A percentile compares a stretch with the other conserved stretches of the same genome.
These are phyloP conservation scores for Evansstolkia leycettana DNA, from an alignment of 495 filamentous ascomycete species.

Conservation along the genomic window DNA sequence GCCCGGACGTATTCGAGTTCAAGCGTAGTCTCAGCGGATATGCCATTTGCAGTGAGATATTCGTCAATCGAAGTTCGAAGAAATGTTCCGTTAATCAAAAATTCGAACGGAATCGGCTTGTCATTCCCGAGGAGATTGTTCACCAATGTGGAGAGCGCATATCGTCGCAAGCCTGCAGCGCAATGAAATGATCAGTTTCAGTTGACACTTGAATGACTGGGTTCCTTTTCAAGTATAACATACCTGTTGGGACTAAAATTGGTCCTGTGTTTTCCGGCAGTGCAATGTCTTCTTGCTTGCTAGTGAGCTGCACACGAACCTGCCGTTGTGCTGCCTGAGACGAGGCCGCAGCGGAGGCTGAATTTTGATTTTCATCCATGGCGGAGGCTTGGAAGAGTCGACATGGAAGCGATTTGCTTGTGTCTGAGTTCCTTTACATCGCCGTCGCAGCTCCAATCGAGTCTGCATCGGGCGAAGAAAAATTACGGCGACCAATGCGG, in stretches of 20 bases:
- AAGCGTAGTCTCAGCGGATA: slow-evolving; percentile 75
- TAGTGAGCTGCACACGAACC: slow-evolving; percentile 49
- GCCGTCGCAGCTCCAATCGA: slow-evolving; percentile 19
- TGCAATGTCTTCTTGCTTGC: slow-evolving; percentile 44
- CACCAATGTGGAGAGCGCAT: slow-evolving; percentile 82
- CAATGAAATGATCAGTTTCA: no score
- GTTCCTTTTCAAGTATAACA: slow-evolving; percentile 14
- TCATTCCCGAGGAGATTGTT: slow-evolving; percentile 77
- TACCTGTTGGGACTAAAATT: slow-evolving; percentile 54
- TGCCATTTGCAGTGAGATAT: slow-evolving; percentile 72
- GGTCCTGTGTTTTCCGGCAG: slow-evolving; percentile 48
- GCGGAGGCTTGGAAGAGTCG: slow-evolving; percentile 3
- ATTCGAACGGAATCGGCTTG: slow-evolving; percentile 84
- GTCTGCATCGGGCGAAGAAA: slow-evolving; percentile 24
- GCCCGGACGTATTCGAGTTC: slow-evolving; percentile 89
- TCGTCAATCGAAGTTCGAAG: slow-evolving; percentile 80
- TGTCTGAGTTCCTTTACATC: slow-evolving; percentile 1
- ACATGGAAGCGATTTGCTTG: background rate
- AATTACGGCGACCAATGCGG: slow-evolving; percentile 36
- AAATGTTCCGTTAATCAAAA: slow-evolving; percentile 84
- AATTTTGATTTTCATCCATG: slow-evolving; percentile 21
- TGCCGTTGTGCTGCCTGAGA: slow-evolving; percentile 31
- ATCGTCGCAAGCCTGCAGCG: slow-evolving; percentile 65
- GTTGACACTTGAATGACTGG: no score
- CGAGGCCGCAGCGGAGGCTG: slow-evolving; percentile 9